Evolutionary conservation across 2,329 filamentous ascomycete species (phyloP).

Genomic region (Cladophialophora bantiana): DNA sequence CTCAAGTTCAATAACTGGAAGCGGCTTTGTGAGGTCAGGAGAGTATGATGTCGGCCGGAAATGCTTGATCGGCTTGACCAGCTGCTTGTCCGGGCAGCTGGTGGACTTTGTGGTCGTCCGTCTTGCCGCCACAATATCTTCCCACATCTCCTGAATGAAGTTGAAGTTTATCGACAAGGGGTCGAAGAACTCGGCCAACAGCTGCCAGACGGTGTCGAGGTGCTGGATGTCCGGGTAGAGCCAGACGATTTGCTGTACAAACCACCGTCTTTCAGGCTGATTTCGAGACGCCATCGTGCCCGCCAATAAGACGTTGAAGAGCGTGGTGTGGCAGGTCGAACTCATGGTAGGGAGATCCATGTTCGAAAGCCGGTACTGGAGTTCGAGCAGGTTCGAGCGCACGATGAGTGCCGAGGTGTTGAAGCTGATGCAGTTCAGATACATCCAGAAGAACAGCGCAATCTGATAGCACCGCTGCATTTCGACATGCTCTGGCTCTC

Average conservation of each 20-base stretch:
- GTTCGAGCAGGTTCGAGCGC: constrained; percentile 26
- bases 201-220: constrained; percentile 27
- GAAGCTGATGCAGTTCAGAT: constrained; percentile 33
- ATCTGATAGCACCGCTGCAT: constrained; percentile 35
- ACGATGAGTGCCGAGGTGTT: constrained; percentile 29
- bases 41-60: constrained; percentile 25
- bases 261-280: constrained; percentile 28
- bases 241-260: constrained; percentile 19
- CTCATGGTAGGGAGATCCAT: constrained; percentile 24
- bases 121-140: constrained; percentile 21
- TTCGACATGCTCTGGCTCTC: constrained; percentile 15
- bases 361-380: constrained; percentile 28
- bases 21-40: constrained; percentile 23
- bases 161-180: constrained; percentile 26
- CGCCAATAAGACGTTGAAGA: constrained; percentile 33
- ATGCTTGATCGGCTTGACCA: constrained; percentile 23
- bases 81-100: background rate
- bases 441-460: constrained; percentile 30
- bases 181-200: constrained; percentile 32
- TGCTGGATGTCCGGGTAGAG: constrained; percentile 26
- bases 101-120: background rate
- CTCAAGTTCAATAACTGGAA: constrained; percentile 17
- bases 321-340: constrained; percentile 13
- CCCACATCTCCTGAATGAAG: constrained; percentile 27
- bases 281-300: constrained; percentile 22